Conservation (phyloP, 2,329 filamentous ascomycete species). For the Epichloe glyceriae region DNA sequence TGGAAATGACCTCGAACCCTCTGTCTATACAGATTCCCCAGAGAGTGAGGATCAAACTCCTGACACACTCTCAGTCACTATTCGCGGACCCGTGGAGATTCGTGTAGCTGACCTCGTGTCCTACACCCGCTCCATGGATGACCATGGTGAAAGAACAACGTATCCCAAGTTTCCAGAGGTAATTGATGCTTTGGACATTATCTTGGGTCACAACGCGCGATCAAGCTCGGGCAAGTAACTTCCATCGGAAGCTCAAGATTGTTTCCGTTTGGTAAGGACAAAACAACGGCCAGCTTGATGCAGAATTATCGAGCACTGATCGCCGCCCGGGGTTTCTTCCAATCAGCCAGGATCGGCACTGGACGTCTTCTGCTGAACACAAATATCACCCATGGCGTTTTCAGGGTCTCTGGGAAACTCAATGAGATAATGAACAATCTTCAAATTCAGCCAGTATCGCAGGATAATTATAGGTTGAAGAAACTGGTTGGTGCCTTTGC, state of each 20-base stretch:
- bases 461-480: constrained; percentile 10
- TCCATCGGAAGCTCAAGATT: constrained; percentile 35
- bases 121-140: constrained; percentile 31
- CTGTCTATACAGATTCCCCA: constrained; percentile 22
- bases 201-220: constrained; percentile 33
- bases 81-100: constrained; percentile 27
- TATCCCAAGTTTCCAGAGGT: constrained; percentile 37
- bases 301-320: constrained; percentile 19
- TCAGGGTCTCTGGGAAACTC: constrained; percentile 28
- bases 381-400: constrained; percentile 42
- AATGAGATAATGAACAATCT: constrained; percentile 20
- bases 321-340: constrained; percentile 41
- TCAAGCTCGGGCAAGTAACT: constrained; percentile 19
- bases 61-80: constrained; percentile 27
- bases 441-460: constrained; percentile 7
- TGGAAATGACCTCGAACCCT: constrained; percentile 21
- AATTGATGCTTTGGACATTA: constrained; percentile 38
- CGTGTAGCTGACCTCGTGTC: constrained; percentile 27
- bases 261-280: constrained; percentile 28
- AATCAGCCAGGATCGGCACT: constrained; percentile 40
- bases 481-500: constrained; percentile 13
- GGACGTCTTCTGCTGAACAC: constrained; percentile 41
- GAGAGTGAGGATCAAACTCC: constrained; percentile 18
- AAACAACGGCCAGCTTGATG: constrained; percentile 16
- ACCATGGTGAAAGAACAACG: constrained; percentile 19